Percentiles rank a stretch among this genome's conserved stretches.
Conservation (phyloP, 75 land plant genomes). For the Pseudotsuga menziesii region DNA sequence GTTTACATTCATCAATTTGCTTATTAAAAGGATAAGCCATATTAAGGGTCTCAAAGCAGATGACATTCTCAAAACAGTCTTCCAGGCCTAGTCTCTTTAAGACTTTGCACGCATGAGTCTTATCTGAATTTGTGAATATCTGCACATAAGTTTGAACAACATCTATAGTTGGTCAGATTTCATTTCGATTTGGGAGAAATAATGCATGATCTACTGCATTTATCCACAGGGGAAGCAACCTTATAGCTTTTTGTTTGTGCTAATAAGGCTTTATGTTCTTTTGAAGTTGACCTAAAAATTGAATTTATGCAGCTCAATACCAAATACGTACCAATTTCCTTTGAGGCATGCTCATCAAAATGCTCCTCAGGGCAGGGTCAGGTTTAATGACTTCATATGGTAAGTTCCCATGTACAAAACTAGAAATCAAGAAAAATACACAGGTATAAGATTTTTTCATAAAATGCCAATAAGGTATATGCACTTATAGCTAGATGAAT, state of each 20-base stretch:
- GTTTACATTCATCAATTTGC: constrained; percentile 3
- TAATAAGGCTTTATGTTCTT: neutral
- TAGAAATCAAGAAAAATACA: constrained; percentile 3
- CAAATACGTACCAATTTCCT: constrained; percentile 51
- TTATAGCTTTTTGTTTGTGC: no score
- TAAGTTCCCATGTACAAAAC: constrained; percentile 75
- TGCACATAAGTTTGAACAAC: neutral
- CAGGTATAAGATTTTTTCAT: neutral
- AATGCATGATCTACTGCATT: no score
- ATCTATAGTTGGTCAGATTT: neutral
- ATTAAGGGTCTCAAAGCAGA: constrained; percentile 51
- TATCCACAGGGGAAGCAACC: no score
- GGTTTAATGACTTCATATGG: constrained; percentile 68
- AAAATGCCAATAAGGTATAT: neutral
- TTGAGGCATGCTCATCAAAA: constrained; percentile 59
- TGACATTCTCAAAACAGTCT: constrained; percentile 35
- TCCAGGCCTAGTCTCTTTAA: constrained; percentile 31
- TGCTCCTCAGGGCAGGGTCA: constrained; percentile 40
- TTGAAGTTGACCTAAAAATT: neutral
- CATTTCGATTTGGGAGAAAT: neutral
- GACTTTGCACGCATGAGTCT: constrained; percentile 27
- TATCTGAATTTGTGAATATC: constrained; percentile 56
- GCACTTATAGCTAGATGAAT: neutral
- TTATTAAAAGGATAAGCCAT: neutral
- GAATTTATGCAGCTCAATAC: neutral